Conservation (phyloP, 2,329 filamentous ascomycete species). For the Gaeumannomyces tritici region DNA sequence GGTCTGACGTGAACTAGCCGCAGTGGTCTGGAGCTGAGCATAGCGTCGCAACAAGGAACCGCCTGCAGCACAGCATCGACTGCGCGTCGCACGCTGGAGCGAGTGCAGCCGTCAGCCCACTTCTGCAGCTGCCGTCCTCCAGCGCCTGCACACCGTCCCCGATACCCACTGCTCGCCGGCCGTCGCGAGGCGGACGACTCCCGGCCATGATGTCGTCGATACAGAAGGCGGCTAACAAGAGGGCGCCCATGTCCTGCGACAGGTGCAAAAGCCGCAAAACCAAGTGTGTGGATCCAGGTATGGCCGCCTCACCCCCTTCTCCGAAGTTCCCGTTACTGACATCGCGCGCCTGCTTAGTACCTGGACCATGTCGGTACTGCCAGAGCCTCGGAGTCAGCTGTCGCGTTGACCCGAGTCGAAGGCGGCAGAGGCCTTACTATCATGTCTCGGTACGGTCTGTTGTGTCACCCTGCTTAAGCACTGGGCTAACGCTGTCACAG, state of each 20-base stretch:
- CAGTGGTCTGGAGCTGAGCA: background rate
- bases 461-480: background rate
- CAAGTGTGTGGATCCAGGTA: constrained; percentile 13
- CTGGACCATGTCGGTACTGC: constrained; percentile 14
- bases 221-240: constrained; percentile 9
- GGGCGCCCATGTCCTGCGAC: constrained; percentile 19
- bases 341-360: constrained; percentile 8
- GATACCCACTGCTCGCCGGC: background rate
- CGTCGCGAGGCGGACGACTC: too few species aligned
- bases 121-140: background rate
- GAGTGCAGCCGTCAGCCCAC: background rate
- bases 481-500: background rate
- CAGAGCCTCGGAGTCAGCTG: background rate
- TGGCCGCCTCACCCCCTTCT: background rate
- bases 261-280: constrained; percentile 19
- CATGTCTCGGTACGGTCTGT: constrained; percentile 12
- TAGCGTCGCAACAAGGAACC: background rate
- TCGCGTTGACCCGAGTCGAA: background rate
- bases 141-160: background rate
- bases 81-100: background rate
- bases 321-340: background rate
- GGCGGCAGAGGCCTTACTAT: constrained; percentile 19
- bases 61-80: background rate
- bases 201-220: background rate
- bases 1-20: too few species aligned